Conservation (phyloP, 805 yeast genomes). For the Clavispora phyllophila region DNA sequence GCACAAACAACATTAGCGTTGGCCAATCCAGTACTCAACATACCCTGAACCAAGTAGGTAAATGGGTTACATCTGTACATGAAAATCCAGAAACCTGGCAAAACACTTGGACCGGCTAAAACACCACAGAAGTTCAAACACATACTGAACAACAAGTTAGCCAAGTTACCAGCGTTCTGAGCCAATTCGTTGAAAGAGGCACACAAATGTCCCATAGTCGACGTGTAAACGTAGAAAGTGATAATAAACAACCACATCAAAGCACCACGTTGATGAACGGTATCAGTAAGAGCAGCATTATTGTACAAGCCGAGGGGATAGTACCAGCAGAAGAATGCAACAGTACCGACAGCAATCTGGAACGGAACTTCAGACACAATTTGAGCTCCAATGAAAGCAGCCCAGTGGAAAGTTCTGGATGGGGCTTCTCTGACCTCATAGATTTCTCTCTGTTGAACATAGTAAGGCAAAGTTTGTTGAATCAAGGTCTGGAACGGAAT, state of each 20-base stretch:
- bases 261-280: constrained; percentile 29
- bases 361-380: constrained; percentile 44
- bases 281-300: constrained; percentile 11
- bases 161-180: constrained; percentile 23
- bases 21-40: constrained; percentile 41
- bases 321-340: constrained; percentile 60
- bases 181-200: constrained; percentile 19
- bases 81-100: constrained; percentile 84
- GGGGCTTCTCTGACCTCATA: constrained; percentile 45
- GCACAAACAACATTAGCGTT: constrained; percentile 46
- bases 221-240: constrained; percentile 16
- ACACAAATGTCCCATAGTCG: constrained; percentile 21
- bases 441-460: constrained; percentile 36
- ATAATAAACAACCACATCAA: constrained; percentile 29
- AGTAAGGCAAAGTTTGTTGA: constrained; percentile 42
- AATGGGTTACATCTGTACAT: constrained; percentile 73
- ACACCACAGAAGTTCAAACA: constrained; percentile 73
- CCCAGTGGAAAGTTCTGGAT: constrained; percentile 41
- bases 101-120: constrained; percentile 45
- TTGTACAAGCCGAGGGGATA: constrained; percentile 38
- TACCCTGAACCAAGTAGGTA: constrained; percentile 48
- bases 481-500: constrained; percentile 37
- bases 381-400: constrained; percentile 36
- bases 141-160: constrained; percentile 20
- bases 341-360: constrained; percentile 47